phyloP scores from a whole-genome alignment of 208 protist genomes.

The Strigomonas galati region DNA sequence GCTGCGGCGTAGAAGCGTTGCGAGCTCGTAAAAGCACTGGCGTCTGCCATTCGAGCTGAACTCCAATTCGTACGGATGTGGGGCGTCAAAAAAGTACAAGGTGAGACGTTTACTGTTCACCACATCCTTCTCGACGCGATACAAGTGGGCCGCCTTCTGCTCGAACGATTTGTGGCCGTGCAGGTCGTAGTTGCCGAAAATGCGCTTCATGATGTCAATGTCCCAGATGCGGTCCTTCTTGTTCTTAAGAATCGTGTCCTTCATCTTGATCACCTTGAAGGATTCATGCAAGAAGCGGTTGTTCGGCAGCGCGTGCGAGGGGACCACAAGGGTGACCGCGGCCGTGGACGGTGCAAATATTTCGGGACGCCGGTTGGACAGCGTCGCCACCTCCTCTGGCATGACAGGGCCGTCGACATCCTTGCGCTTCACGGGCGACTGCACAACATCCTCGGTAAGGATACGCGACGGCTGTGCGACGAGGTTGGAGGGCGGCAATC shows the following conservation, averaged over 20 bases:
- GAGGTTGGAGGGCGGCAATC: not conserved
- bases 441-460: not conserved
- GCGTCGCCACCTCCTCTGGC: slow-evolving; percentile 21
- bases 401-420: slow-evolving; percentile 1
- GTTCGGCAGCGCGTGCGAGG: slow-evolving; percentile 65
- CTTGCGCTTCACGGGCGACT: slow-evolving; percentile 1
- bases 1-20: slow-evolving; percentile 52
- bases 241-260: slow-evolving; percentile 18
- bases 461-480: not conserved
- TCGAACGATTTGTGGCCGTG: slow-evolving; percentile 49
- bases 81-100: slow-evolving; percentile 69
- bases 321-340: slow-evolving; percentile 35
- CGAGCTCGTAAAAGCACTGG: slow-evolving; percentile 71
- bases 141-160: slow-evolving; percentile 40
- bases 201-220: slow-evolving; percentile 49
- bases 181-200: slow-evolving; percentile 55
- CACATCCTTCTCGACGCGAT: slow-evolving; percentile 59
- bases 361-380: slow-evolving; percentile 28
- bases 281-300: slow-evolving; percentile 58
- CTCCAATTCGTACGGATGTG: slow-evolving; percentile 68
- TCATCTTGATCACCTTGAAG: slow-evolving; percentile 61
- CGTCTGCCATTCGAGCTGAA: slow-evolving; percentile 48
- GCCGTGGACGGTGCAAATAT: slow-evolving; percentile 37
- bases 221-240: slow-evolving; percentile 69
- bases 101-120: slow-evolving; percentile 38